These are phyloP conservation scores for Aphanomyces euteiches DNA, from an alignment of 352 stramenopile species.

Conservation along the genomic window DNA sequence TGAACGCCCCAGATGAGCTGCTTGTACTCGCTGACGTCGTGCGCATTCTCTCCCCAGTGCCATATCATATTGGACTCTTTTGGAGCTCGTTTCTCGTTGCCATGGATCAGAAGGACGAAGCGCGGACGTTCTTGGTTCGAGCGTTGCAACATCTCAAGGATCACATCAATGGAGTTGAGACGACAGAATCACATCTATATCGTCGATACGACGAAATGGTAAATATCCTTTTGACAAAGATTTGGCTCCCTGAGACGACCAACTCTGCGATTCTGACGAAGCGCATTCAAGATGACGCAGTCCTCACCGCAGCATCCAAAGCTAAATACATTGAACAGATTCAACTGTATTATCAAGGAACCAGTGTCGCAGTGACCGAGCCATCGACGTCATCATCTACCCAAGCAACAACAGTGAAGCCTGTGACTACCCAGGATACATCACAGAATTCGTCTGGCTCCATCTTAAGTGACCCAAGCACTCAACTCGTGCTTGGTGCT, in stretches of 20 bases:
- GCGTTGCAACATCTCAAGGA: slow-evolving; percentile 8
- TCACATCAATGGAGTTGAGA: not conserved
- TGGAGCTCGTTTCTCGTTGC: slow-evolving; percentile 28
- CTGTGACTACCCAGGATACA: not conserved
- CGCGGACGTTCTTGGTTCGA: slow-evolving; percentile 7
- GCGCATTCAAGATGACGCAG: not conserved
- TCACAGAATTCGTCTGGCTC: not conserved
- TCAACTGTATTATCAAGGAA: slow-evolving; percentile 11
- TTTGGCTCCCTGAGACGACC: slow-evolving; percentile 6
- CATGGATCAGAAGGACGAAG: slow-evolving; percentile 10
- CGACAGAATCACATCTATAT: not conserved
- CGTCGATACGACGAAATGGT: slow-evolving; percentile 6
- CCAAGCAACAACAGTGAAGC: not conserved
- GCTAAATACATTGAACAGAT: not conserved
- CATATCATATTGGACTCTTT: slow-evolving; percentile 15
- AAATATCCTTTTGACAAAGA: slow-evolving; percentile 16
- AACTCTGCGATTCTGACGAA: not conserved
- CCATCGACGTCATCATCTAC: not conserved
- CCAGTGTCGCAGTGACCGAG: not conserved
- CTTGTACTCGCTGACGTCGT: slow-evolving; percentile 21
- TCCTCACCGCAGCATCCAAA: not conserved
- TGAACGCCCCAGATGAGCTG: slow-evolving; percentile 14
- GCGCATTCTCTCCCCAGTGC: slow-evolving; percentile 24
- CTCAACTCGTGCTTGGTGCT: slow-evolving; percentile 20
- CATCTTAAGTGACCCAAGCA: slow-evolving; percentile 11